Percentiles rank a stretch among this genome's conserved stretches.
Evolutionary conservation across 768 basidiomycete species (phyloP).

Genomic region (Suillus subalutaceus): DNA sequence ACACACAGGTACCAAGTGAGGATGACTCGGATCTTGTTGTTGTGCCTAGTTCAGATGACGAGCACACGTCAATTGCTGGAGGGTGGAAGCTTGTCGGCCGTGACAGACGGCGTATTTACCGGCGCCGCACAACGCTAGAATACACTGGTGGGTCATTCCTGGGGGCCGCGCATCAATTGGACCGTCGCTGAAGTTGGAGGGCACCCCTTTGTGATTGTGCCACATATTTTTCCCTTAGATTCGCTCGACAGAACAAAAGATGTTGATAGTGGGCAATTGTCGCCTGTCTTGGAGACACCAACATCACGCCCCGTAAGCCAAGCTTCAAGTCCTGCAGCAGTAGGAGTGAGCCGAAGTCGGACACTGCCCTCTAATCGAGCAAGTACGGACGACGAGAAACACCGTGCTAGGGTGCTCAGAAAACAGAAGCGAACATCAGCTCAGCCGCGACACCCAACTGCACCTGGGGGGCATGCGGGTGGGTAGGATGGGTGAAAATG

Average conservation of each 20-base stretch:
- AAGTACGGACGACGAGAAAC: constrained; percentile 39
- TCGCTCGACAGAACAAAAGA: constrained; percentile 21
- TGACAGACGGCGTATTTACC: constrained; percentile 45
- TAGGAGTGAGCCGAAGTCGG: constrained; percentile 59
- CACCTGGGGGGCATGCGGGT: constrained; percentile 10
- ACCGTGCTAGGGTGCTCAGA: constrained; percentile 44
- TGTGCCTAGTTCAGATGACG: constrained; percentile 51
- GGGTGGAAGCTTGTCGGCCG: constrained; percentile 57
- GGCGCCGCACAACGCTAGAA: constrained; percentile 63
- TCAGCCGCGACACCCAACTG: constrained; percentile 31
- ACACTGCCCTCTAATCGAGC: constrained; percentile 53
- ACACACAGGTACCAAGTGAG: constrained; percentile 18
- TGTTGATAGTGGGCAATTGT: constrained; percentile 40
- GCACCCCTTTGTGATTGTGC: constrained; percentile 16
- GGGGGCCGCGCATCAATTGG: constrained; percentile 34
- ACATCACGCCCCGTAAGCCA: constrained; percentile 31
- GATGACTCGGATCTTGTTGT: constrained; percentile 52
- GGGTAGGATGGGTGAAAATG: background rate
- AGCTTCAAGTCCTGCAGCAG: constrained; percentile 29
- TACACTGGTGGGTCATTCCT: constrained; percentile 35
- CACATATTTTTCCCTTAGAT: constrained; percentile 23
- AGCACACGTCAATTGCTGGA: constrained; percentile 43
- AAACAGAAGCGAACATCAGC: constrained; percentile 54
- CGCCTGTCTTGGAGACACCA: constrained; percentile 52
- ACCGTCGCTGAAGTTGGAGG: constrained; percentile 27